Evolutionary conservation across 2,329 filamentous ascomycete genomes (phyloP), one percentile per base, ranked within the genome.

Genomic region (Fusarium sp.): DNA sequence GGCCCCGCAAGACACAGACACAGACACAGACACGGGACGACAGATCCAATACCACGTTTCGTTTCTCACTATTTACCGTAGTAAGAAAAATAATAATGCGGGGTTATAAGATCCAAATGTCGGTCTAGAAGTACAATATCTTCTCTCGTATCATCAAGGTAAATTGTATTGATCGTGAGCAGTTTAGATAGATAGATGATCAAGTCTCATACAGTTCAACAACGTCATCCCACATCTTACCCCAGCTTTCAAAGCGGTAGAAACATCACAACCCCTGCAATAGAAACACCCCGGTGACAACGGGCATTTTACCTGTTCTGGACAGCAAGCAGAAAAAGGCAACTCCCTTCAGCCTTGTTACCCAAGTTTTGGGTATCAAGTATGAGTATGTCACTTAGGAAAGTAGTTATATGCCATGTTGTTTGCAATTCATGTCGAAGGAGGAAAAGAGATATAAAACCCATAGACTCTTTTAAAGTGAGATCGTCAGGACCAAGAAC

Each of bases 321-420:
- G 37, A 48, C 19, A 49, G 12, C 45, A 41, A n/a, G 56, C 14
- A 28, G 6, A 54, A 53, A 60, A 45, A 28, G 34, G 37, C 19
- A 41, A 41, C 26, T 60, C 50, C 44, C 26, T 26, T 62, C 55
- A 66, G 63, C 63, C 62, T 66, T 66, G 50, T 66, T 66, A 55
- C 23, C 39, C 19, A 56, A 26, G 28, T n/a, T 19, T n/a, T 19
- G 39, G 61, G 58, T 28, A 49, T 16, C 26, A 7, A 42, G 26
- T n/a, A n/a, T 25, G 30, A 42, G 26, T n/a, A n/a, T 25, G 30
- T 54, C 43, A 19, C 8, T 50, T 19, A 26, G 7, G 2, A 37
- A n/a, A 14, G 25, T 10, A 37, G 7, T 16, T 25, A 34, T 59
- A 23, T 45, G 8, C 4, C n/a, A 64, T 51, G 18, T 12, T 26